Evolutionary conservation across 495 filamentous ascomycete species (phyloP), one percentile per base, ranked within the genome.

Genomic region (Baudoinia panamericana): DNA sequence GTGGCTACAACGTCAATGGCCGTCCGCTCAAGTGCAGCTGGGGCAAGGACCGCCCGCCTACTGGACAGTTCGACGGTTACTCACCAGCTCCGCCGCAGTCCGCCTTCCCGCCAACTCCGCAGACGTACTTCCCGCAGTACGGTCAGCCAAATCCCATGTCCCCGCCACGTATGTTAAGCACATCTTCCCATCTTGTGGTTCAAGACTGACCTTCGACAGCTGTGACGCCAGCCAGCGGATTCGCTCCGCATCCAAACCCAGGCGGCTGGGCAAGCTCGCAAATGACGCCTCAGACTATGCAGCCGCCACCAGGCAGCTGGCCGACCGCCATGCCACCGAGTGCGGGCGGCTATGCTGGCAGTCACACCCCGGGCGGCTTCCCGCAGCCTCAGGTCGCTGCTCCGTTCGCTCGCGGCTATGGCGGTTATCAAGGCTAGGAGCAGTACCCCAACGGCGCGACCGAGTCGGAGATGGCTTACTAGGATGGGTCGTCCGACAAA

Each of bases 1-100:
- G 82, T 53, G 85, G 87, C 7, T 95, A 94, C 61, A 90, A 94
- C 55, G 90, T 99, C 51, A 93, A 99, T 54, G 90, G 90, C 20
- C 82, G 90, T 53, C 92, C 90, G 36, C 60, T 99, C 53, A 99
- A 99, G 70, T 99, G 90, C 72, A 95, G 88, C 61, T 97, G 90
- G 90, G 90, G 90, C 62, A 97, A 97, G 66, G 90, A 97, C 64
- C 90, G 92, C 59, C 85, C 85, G 25, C 87, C 92, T 13, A 84
- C 77, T 48, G 79, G 79, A 39, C 74, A 87, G 54, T 76, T 80
- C 51, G 78, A 85, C 47, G 83, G 77, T 44, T 88, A 84, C 60
- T 84, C 85, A 47, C 76, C 82, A 46, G 34, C 34, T 37, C 26
- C 9, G 15, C 48, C 48, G 5, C 36, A 32, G 32, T 35, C 27